A percentile compares a stretch with the other conserved stretches of the same genome.
Evolutionary conservation across 163 green algal species (phyloP).

Genomic region (Volvox carteri): DNA sequence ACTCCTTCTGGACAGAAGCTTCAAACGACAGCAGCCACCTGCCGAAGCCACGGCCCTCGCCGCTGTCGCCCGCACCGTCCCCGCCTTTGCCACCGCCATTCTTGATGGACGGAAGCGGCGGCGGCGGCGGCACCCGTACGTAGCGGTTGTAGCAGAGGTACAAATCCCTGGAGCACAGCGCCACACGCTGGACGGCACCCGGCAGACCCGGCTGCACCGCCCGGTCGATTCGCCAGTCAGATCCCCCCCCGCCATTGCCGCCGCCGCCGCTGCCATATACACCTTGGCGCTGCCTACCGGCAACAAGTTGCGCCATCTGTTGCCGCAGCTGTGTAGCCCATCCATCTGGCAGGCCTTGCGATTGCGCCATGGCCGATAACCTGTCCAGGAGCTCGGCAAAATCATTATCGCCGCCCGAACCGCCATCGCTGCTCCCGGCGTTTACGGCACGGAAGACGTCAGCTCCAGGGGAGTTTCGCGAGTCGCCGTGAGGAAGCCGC

Average conservation of each 20-base stretch:
- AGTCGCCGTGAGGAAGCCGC: background rate
- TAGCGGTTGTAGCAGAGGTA: constrained; percentile 35
- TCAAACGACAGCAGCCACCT: constrained; percentile 4
- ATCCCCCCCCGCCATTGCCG: background rate
- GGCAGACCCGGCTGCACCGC: background rate
- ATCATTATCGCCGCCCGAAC: background rate
- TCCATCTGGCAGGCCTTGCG: background rate
- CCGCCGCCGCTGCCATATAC: background rate
- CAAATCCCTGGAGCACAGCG: constrained; percentile 14
- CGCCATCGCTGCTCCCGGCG: background rate
- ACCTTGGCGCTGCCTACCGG: background rate
- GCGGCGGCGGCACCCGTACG: background rate
- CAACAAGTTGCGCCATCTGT: background rate
- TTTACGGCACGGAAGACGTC: background rate
- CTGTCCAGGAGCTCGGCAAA: background rate
- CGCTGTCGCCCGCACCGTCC: background rate
- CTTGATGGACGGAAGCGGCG: background rate
- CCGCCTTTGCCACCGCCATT: background rate
- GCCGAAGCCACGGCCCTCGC: background rate
- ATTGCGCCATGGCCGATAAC: background rate
- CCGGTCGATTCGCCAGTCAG: background rate
- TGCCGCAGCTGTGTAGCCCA: constrained; percentile 11
- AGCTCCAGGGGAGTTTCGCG: no score
- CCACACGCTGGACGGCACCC: background rate
- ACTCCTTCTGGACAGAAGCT: background rate